phyloP scores from a whole-genome alignment of 78 protist species.

The Dictyostelium capitatum region DNA sequence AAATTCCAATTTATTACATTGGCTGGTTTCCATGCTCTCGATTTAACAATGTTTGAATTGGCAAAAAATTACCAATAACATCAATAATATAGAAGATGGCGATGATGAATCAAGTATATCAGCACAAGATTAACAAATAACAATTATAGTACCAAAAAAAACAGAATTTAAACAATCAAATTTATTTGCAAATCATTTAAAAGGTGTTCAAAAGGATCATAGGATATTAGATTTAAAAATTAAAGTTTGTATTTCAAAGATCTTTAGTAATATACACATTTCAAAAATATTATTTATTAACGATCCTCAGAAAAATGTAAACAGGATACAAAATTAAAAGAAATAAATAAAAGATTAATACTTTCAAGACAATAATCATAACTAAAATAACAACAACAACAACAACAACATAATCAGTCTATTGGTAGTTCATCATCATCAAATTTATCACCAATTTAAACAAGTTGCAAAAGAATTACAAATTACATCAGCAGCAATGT shows the following conservation, averaged over 20 bases:
- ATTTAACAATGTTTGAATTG: constrained; percentile 68
- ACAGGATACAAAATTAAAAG: constrained; percentile 4
- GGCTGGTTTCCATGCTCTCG: constrained; percentile 96
- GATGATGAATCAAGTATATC: constrained; percentile 5
- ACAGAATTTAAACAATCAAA: neutral
- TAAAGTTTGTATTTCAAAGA: neutral
- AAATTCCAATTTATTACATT: constrained; percentile 97
- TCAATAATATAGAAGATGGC: neutral
- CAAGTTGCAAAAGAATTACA: no score
- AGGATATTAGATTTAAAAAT: neutral
- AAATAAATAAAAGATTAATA: constrained; percentile 1
- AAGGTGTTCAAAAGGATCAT: neutral
- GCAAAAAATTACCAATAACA: constrained; percentile 15
- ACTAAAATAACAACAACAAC: no score
- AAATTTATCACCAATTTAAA: constrained; percentile 1
- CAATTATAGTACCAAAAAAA: no score
- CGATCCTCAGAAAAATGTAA: no score
- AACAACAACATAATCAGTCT: neutral
- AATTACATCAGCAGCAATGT: no score
- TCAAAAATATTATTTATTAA: neutral
- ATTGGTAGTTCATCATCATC: neutral
- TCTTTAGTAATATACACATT: neutral
- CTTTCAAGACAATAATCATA: neutral
- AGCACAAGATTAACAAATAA: neutral
- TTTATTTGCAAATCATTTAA: neutral